Evolutionary conservation across 2,329 filamentous ascomycete genomes (phyloP), one percentile per base, ranked within the genome.

Genomic region (Bipolaris victoriae): DNA sequence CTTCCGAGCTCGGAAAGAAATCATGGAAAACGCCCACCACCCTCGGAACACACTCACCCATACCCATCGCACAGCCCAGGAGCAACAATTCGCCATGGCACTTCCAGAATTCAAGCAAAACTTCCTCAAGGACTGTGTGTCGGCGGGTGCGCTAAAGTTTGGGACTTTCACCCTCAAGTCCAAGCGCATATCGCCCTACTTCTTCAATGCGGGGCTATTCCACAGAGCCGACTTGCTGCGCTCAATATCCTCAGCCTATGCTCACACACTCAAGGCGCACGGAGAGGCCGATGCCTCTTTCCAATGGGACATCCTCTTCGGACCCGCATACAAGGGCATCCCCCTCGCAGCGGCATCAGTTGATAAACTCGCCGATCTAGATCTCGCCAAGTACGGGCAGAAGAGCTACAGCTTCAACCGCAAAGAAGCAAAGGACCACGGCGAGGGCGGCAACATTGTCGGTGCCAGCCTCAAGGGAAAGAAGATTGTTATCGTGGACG

Each of bases 261-360:
- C 94, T 1, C 80, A 83, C 53, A 83, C 84, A 1, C 76, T 87
- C 40, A 78, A 81, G 51, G 65, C 76, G n/a, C 77, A 83, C 62
- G 78, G 80, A 40, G 58, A 70, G 1, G 44, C 73, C 13, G 61
- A 80, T 68, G 51, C 76, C 9, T 72, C 78, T n/a, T 84, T 84
- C 63, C 78, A 81, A 62, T 86, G 96, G 76, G 94, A 98, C 75
- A 85, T 98, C 68, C 83, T 98, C 71, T 98, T 98, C 77, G 93
- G 86, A 15, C 94, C 95, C 2, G 94, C 95, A 9, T 99, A 98
- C 84, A 99, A 98, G 81, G 95, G 95, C 43, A 97, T 98, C 64
- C 92, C 93, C 1, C 86, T 98, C n/a, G 90, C 90, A 43, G 88
- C 90, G 15, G 85, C 90, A 2, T 89, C 92, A 15, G 84, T 89